Evolutionary conservation across 257 asterid species (phyloP).

Genomic region (Solanum peruvianum): DNA sequence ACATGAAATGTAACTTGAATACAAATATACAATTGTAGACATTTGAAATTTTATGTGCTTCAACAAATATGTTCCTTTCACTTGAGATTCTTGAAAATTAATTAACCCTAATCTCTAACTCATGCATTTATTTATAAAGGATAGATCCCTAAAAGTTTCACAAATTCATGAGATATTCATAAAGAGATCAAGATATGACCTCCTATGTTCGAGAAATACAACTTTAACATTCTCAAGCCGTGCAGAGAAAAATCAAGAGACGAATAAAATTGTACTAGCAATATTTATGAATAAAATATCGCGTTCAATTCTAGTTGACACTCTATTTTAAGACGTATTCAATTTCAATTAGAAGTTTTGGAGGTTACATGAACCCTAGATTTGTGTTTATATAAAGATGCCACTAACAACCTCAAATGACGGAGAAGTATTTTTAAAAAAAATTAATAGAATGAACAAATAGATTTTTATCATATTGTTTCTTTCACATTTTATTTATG

Average conservation of each 20-base stretch:
- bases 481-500: not conserved
- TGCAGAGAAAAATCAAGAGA: not conserved
- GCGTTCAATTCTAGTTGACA: not conserved
- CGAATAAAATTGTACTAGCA: not conserved
- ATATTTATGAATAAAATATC: too few relatives aligned
- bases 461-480: not conserved
- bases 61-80: not conserved
- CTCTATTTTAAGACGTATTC: too few relatives aligned
- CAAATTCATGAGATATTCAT: too few relatives aligned
- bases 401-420: not conserved
- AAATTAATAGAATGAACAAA: fast-evolving
- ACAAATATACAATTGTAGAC: not conserved
- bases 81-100: not conserved
- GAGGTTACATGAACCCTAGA: too few relatives aligned
- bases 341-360: too few relatives aligned
- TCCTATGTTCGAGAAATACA: not conserved
- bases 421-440: fast-evolving
- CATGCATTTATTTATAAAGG: not conserved
- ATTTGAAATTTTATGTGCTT: not conserved
- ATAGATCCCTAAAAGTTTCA: fast-evolving
- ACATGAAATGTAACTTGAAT: not conserved
- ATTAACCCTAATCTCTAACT: not conserved
- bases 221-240: not conserved
- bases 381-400: not conserved
- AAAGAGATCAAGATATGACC: not conserved